Conservation (phyloP, 768 basidiomycete species). For the Termitomyces sp. region DNA sequence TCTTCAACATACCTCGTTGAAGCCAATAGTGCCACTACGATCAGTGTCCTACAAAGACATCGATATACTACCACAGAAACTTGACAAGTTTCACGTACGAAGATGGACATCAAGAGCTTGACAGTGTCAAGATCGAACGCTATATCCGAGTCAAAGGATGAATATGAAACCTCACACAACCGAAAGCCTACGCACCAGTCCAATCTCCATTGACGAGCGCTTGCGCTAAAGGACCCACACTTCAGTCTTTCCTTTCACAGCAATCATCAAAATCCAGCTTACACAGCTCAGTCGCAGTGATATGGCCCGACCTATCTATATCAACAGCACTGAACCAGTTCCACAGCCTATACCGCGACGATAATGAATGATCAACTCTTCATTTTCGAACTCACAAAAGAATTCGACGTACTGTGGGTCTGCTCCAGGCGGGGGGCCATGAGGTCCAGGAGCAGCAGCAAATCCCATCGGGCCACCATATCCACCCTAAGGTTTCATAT, state of each 20-base stretch:
- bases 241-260: neutral
- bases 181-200: constrained; percentile 53
- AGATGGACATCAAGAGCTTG: constrained; percentile 80
- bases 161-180: neutral
- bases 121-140: constrained; percentile 87
- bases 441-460: constrained; percentile 29
- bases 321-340: constrained; percentile 72
- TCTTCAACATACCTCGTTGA: constrained; percentile 57
- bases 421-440: constrained; percentile 59
- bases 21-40: constrained; percentile 75
- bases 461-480: constrained; percentile 38
- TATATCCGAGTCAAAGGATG: constrained; percentile 27
- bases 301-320: constrained; percentile 63
- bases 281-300: constrained; percentile 68
- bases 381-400: neutral
- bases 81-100: constrained; percentile 44
- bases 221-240: constrained; percentile 32
- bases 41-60: constrained; percentile 52
- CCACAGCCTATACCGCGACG: constrained; percentile 55
- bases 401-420: constrained; percentile 66
- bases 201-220: constrained; percentile 65
- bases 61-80: neutral
- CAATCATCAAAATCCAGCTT: constrained; percentile 26
- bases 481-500: constrained; percentile 21
- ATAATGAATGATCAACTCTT: neutral